These are phyloP conservation scores for Globisporangium spinosum DNA, from an alignment of 352 stramenopile species.

Conservation along the genomic window DNA sequence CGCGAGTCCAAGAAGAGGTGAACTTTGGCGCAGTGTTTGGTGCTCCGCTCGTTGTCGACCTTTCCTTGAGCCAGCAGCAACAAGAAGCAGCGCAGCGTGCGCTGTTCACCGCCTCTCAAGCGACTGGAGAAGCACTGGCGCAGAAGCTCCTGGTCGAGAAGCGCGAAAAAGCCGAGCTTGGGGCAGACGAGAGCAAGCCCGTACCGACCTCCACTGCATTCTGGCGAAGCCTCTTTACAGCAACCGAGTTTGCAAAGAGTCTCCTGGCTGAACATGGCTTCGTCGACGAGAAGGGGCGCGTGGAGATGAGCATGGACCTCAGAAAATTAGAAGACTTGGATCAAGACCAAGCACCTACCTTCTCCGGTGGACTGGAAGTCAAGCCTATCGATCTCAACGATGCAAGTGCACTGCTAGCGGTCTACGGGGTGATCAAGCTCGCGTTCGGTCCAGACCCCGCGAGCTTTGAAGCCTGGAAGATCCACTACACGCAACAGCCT, in stretches of 20 bases:
- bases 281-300: background rate
- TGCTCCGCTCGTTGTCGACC: background rate
- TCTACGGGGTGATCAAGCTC: slow-evolving; percentile 18
- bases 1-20: background rate
- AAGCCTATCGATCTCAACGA: slow-evolving; percentile 8
- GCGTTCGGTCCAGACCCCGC: slow-evolving; percentile 11
- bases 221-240: background rate
- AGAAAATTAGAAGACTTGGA: background rate
- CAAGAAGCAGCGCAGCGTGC: background rate
- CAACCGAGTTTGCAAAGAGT: slow-evolving; percentile 7
- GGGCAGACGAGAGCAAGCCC: background rate
- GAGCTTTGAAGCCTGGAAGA: slow-evolving; percentile 18
- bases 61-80: background rate
- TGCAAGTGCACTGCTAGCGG: background rate
- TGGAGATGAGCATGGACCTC: slow-evolving; percentile 12
- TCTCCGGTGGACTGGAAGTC: slow-evolving; percentile 1
- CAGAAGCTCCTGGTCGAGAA: slow-evolving; percentile 4
- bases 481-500: slow-evolving; percentile 19
- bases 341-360: background rate
- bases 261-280: background rate
- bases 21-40: background rate
- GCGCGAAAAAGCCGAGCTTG: background rate
- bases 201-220: background rate
- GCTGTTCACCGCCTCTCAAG: background rate
- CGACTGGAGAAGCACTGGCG: background rate